Base-by-base conservation (phyloP, 2,329 filamentous ascomycete species). In the Torrubiella hemipterigena region DNA sequence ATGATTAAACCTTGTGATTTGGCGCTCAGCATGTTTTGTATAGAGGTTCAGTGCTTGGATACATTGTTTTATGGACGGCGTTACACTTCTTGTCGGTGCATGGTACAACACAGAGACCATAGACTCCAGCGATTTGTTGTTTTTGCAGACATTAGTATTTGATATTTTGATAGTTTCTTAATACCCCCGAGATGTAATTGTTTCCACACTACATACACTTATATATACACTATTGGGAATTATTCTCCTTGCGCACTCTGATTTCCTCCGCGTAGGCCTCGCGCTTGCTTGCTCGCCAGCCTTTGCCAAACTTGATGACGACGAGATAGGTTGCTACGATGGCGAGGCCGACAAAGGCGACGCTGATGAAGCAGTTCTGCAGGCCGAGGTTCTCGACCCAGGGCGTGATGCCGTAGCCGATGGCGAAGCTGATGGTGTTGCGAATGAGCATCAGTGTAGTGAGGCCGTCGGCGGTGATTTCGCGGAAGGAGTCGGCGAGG, bases 221-320 rank as follows among this genome's bases (percentile, higher is more conserved):
- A n/a, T n/a, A n/a, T n/a, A n/a, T n/a, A 11, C 1, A 16, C 12
- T 24, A 36, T n/a, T 33, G 17, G 2, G 31, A 28, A 20, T 37
- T 37, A 10, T 27, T 23, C 3, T 29, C 31, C 7, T 33, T 28
- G 13, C 34, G 34, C 4, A 33, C 17, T 20, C 29, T 40, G 4
- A 39, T 38, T 22, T 43, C 38, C 7, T 20, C 32, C 42, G 41
- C 43, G 25, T 45, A 45, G 13, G 27, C 35, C 29, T 39, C 36
- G 5, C 35, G 30, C 20, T 43, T 45, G 5, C 31, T 37, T 8
- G 35, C 28, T 4, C 51, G 40, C 7, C 51, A 30, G 3, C 15
- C 22, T 38, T 54, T 54, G 2, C 68, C 68, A 35, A 51, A 70
- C 39, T 54, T 63, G 9, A 70, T 56, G 41, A 71, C 59, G 2